Conservation (phyloP, 2,329 filamentous ascomycete species). For the Colletotrichum camelliae region DNA sequence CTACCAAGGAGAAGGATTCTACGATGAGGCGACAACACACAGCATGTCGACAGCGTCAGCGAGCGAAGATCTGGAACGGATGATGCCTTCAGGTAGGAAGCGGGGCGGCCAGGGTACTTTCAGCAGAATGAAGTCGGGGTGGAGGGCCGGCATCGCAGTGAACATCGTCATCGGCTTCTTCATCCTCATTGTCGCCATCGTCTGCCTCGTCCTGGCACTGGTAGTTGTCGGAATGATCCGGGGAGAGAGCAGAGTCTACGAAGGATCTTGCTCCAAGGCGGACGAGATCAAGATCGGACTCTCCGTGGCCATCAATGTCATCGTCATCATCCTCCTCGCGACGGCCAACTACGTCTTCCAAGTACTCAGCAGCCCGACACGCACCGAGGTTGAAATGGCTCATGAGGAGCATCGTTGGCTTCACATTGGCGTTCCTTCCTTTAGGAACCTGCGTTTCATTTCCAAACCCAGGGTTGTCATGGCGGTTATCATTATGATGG, state of each 20-base stretch:
- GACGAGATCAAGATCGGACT: constrained; percentile 44
- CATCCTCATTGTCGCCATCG: constrained; percentile 40
- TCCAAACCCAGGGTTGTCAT: constrained; percentile 44
- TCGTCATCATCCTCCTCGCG: constrained; percentile 48
- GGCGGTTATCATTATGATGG: constrained; percentile 42
- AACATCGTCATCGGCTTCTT: constrained; percentile 47
- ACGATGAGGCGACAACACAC: constrained; percentile 12
- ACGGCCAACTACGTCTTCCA: constrained; percentile 60
- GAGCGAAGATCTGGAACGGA: constrained; percentile 19
- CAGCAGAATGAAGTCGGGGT: constrained; percentile 41
- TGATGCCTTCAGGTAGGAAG: constrained; percentile 5
- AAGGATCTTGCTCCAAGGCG: constrained; percentile 42
- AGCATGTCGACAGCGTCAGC: not conserved
- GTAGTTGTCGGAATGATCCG: constrained; percentile 35
- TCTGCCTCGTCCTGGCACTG: constrained; percentile 43
- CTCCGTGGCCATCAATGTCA: constrained; percentile 49
- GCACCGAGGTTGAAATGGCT: constrained; percentile 51
- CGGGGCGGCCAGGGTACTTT: constrained; percentile 30
- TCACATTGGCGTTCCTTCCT: constrained; percentile 58
- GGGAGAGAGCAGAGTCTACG: constrained; percentile 41
- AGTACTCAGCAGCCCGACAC: constrained; percentile 58
- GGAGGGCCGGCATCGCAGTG: constrained; percentile 53
- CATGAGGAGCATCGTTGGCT: constrained; percentile 53
- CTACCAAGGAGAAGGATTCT: not conserved
- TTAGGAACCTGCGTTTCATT: constrained; percentile 53